Conservation (phyloP, 2,329 filamentous ascomycete genomes). For the Phialophora tarda region DNA sequence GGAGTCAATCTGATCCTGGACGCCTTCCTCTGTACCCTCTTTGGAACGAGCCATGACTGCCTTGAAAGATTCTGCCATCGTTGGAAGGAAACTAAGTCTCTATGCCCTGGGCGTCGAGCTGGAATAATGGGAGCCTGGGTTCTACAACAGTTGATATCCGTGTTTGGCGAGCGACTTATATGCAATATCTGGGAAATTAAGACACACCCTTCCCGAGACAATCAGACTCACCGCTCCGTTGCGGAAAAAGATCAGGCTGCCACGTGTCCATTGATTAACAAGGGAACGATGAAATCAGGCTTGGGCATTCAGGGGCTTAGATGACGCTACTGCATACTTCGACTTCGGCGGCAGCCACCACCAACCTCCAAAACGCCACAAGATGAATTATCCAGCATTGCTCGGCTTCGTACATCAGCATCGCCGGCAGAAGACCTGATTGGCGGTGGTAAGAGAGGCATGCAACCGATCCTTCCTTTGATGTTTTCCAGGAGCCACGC, state of each 20-base stretch:
- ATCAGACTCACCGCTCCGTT: constrained; percentile 11
- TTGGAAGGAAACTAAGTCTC: neutral
- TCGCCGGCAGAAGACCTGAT: neutral
- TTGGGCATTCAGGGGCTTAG: constrained; percentile 8
- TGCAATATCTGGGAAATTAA: neutral
- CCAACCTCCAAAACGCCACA: neutral
- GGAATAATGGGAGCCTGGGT: neutral
- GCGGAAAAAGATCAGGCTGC: constrained; percentile 1
- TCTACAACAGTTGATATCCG: neutral
- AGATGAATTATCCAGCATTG: neutral
- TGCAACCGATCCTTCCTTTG: neutral
- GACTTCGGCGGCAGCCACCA: neutral
- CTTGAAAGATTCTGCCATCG: neutral
- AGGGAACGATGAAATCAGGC: neutral
- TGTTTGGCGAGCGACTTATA: neutral
- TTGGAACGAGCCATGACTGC: neutral
- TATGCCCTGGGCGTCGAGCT: neutral
- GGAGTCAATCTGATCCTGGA: neutral
- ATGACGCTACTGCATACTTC: constrained; percentile 13
- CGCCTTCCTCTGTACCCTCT: neutral
- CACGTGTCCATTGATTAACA: neutral
- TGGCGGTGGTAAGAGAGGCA: neutral
- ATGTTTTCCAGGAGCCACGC: neutral
- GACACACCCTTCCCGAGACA: neutral
- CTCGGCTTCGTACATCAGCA: neutral